Base-by-base conservation (phyloP, 306 rosid species). In the Ceratonia siliqua region DNA sequence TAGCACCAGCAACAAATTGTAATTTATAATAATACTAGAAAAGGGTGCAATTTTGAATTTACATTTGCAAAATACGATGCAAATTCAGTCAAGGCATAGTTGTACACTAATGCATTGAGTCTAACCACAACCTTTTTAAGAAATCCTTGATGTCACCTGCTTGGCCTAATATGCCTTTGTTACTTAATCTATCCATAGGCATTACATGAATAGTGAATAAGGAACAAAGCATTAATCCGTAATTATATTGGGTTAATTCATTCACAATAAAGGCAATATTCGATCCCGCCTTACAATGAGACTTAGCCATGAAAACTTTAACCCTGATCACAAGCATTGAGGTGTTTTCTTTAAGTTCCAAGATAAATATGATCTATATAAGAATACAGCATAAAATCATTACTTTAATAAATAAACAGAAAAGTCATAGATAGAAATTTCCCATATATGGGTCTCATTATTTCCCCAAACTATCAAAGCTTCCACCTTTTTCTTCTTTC, bases 1-100 rank as follows among this genome's bases (percentile, higher is more conserved):
- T 50, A 46, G 59, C 17, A 78, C 53, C 59, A 38, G 21, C 25
- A 8, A 78, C 6, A 48, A 49, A 67, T n/a, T 36, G 25, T 15
- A 52, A 8, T 25, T 27, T 13, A 12, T 27, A 62, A 33, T 15
- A 6, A 3, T n/a, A 48, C 28, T 5, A 24, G 8, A 12, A 11
- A 61, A 17, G 1, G 59, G 46, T 10, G 71, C 36, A 59, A 69
- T 22, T 35, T 33, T 32, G 18, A 57, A 49, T 59, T 66, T 24
- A 22, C 36, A 22, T 46, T 17, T 17, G 17, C 20, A 78, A 25
- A 68, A 28, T 33, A 18, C 15, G 30, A 13, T 11, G 39, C 68
- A 57, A 72, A 46, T 59, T 61, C 61, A 30, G 0, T 20, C 18
- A 25, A 61, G 50, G 25, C 17, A 73, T 30, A 43, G 43, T 58